Conservation (phyloP, 2,329 filamentous ascomycete species). For the Pseudocercospora eumusae region DNA sequence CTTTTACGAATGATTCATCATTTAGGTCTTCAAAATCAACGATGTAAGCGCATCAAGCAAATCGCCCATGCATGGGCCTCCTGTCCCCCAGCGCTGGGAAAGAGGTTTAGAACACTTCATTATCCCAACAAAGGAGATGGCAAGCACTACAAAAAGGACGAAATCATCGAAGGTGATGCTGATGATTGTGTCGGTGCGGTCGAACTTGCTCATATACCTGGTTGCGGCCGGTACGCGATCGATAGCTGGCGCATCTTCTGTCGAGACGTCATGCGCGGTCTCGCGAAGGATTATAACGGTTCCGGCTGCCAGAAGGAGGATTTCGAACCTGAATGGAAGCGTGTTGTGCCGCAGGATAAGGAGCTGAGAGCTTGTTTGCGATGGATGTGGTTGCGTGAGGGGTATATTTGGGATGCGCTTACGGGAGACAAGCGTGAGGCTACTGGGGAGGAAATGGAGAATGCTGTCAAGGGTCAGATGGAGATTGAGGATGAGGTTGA, state of each 20-base stretch:
- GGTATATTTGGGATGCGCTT: slow-evolving; percentile 74
- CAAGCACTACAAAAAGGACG: slow-evolving; percentile 48
- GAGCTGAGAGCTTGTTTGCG: slow-evolving; percentile 82
- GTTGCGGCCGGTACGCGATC: slow-evolving; percentile 73
- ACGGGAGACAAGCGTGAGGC: slow-evolving; percentile 65
- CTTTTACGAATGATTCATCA: slow-evolving; percentile 66
- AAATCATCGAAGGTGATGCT: slow-evolving; percentile 50
- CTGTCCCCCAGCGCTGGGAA: slow-evolving; percentile 61
- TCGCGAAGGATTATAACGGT: slow-evolving; percentile 68
- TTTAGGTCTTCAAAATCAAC: slow-evolving; percentile 69
- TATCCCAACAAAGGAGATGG: slow-evolving; percentile 57
- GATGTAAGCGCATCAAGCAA: slow-evolving; percentile 67
- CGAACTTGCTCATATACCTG: slow-evolving; percentile 84
- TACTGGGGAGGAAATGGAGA: slow-evolving; percentile 55
- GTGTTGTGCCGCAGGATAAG: slow-evolving; percentile 79
- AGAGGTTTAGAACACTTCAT: slow-evolving; percentile 59
- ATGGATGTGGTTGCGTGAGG: slow-evolving; percentile 91
- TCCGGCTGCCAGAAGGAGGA: slow-evolving; percentile 43
- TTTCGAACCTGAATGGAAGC: slow-evolving; percentile 88
- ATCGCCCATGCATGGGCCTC: slow-evolving; percentile 70
- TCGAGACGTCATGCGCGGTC: slow-evolving; percentile 70
- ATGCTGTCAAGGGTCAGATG: slow-evolving; percentile 61
- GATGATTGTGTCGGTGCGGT: slow-evolving; percentile 59
- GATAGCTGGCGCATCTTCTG: slow-evolving; percentile 96
- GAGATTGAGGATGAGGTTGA: slow-evolving; percentile 39